Evolutionary conservation across 1,284 basidiomycete genomes (phyloP), one percentile per base, ranked within the genome.

Genomic region (Leccinum fallax): DNA sequence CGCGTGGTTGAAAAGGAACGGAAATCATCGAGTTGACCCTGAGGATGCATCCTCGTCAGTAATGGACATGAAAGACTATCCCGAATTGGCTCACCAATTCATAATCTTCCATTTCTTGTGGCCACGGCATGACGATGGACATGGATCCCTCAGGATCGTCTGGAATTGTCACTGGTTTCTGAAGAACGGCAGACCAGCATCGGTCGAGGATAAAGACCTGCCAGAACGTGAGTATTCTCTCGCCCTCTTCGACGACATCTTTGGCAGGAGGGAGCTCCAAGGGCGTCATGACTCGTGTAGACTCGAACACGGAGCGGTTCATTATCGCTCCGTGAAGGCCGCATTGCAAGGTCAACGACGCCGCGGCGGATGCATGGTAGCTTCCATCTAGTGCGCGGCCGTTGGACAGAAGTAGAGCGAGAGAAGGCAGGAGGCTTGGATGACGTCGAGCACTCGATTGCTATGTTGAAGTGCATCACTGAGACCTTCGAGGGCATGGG

Each of bases 361-460:
- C 85, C 0, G 89, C 90, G 0, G 87, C 84, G 62, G 85, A 85
- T 1, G 85, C 83, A 70, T 92, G 87, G 69, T 88, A 89, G 67
- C 86, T 85, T 8, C 90, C 90, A 70, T 93, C 90, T 21, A 88
- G 73, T 5, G 88, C 76, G 36, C 90, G 83, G 8, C 89, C 90
- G 65, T 87, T 90, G 34, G 88, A 84, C 34, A 90, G 74, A 89
- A 90, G 73, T 92, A 92, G 61, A 86, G 71, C 10, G 91, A 85
- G 55, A 92, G 74, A 24, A 93, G 78, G 69, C 88, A 90, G 9
- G 86, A 88, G 2, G 88, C 86, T 66, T 88, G 90, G 46, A 92
- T 85, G 65, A 88, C 81, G 71, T 92, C 90, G 65, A 92, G 71
- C 38, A 86, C 78, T 63, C 81, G 83, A 58, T 81, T 78, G 30